Evolutionary conservation across 345 rosid species (phyloP), one percentile per base, ranked within the genome.

Genomic region (Ceriops zippeliana): DNA sequence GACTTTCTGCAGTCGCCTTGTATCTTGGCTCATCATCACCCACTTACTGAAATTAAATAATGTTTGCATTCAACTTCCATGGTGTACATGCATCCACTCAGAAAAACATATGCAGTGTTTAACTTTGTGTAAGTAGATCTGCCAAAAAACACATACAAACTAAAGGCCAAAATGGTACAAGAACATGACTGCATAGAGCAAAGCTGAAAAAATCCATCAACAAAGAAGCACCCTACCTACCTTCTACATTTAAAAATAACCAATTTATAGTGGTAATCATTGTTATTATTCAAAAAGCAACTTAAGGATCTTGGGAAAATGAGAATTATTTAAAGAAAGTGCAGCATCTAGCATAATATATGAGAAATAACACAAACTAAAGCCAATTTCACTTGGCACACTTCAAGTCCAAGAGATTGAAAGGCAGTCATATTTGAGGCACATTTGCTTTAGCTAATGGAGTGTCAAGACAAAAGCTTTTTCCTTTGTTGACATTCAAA

Each of bases 11-110:
- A 95, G 96, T 67, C 93, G 89, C 67, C 99, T 87, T 22, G 96
- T 95, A 70, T 91, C 90, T 74, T 88, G 86, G 72, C 91, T 95
- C 97, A 95, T 95, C 99, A 95, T 95, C 75, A 95, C 96, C 97
- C 99, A 95, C 81, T 95, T 91, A 73, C 96, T 95, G 89, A 72
- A 69, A 88, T 63, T 66, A 69, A 67, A 47, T 7, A 68, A 53
- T 27, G 57, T 30, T 35, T 37, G 57, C 35, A 31, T 35, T 49
- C 59, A 70, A 68, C 61, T 70, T 57, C n/a, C 24, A 63, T 27
- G 42, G 60, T 16, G 58, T 22, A 61, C 26, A 24, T 24, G 26
- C 26, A 35, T 37, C 9, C 27, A 16, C 21, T 58, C 58, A 58
- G 38, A 61, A 31, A 27, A n/a, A 34, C 52, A 58, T 2, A 24